Conservation (phyloP, 176 grass and related monocot genomes). For the Olyra latifolia region DNA sequence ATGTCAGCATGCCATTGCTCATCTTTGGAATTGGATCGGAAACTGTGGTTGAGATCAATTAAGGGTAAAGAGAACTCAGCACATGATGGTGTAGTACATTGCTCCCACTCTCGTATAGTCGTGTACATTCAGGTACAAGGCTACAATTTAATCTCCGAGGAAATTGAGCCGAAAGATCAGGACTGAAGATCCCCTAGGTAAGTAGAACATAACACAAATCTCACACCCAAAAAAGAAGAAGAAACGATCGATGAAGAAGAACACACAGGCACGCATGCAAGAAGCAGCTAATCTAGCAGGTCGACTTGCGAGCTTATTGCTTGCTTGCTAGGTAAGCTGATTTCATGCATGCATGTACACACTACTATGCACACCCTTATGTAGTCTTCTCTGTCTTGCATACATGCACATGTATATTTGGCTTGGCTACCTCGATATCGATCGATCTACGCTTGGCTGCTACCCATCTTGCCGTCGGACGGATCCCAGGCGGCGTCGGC, state of each 20-base stretch:
- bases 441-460: constrained; percentile 12
- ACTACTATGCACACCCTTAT: too few species aligned
- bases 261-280: background rate
- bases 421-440: too few species aligned
- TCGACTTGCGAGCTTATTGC: too few species aligned
- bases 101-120: background rate
- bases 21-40: background rate
- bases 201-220: background rate
- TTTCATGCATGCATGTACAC: too few species aligned
- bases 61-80: background rate
- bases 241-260: too few species aligned
- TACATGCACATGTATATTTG: too few species aligned
- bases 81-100: background rate
- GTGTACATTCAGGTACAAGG: background rate
- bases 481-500: background rate
- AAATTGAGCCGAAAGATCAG: too few species aligned
- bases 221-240: background rate
- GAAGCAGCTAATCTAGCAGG: background rate
- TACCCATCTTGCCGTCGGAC: constrained; percentile 14
- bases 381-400: too few species aligned
- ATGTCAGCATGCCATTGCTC: background rate
- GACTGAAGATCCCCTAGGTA: background rate
- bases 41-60: background rate
- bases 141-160: too few species aligned
- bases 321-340: too few species aligned